phyloP scores from a whole-genome alignment of 257 asterid species.

The Buddleja alternifolia region DNA sequence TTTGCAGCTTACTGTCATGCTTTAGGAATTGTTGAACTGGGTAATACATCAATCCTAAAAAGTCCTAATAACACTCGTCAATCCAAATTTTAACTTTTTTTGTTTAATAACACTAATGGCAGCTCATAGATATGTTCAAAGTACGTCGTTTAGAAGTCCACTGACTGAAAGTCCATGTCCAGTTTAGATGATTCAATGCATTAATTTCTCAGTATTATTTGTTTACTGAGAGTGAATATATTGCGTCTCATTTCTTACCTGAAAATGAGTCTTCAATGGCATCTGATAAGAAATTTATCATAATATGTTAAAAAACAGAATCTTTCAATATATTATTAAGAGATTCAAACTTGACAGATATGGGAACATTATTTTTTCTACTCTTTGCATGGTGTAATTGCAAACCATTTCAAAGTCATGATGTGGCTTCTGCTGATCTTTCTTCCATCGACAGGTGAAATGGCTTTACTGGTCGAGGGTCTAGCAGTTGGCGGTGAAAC shows the following conservation, averaged over 20 bases:
- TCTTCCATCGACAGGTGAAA: conserved; percentile 55
- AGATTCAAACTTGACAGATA: no score
- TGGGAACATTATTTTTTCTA: no score
- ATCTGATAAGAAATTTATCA: neutral
- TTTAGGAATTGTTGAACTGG: no score
- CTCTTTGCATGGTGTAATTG: no score
- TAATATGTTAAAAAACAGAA: neutral
- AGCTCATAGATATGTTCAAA: neutral
- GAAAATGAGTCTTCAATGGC: neutral
- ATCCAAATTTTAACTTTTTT: neutral
- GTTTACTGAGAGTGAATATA: no score
- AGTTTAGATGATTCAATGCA: neutral
- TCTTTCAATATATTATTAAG: no score
- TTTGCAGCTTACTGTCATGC: no score
- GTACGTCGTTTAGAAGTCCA: neutral
- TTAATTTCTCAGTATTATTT: neutral
- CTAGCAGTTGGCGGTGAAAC: conserved; percentile 67
- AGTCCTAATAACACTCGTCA: neutral
- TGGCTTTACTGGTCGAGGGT: conserved; percentile 82
- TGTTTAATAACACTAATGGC: neutral
- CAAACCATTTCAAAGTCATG: neutral
- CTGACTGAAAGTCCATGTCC: neutral
- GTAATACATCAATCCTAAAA: neutral
- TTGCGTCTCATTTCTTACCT: neutral
- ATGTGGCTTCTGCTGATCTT: conserved; percentile 1